Evolutionary conservation across 371 early-diverging fungal species (phyloP).

Genomic region (Mucor racemosus): DNA sequence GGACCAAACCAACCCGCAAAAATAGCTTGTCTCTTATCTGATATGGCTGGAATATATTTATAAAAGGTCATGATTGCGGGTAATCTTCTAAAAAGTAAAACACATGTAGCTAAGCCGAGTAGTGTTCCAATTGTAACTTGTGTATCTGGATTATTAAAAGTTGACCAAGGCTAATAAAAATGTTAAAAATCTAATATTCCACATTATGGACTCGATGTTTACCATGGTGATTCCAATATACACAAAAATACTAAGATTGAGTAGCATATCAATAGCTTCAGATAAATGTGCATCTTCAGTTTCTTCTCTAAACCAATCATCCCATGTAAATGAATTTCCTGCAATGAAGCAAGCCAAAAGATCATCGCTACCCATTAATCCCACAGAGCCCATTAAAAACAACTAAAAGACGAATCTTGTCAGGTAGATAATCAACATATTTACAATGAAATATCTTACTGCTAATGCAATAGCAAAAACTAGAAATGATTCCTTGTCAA

Average conservation of each 20-base stretch:
- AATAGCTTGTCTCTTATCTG: slow-evolving; percentile 73
- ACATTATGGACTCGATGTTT: not conserved
- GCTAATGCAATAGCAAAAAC: slow-evolving; percentile 86
- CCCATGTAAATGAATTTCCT: slow-evolving; percentile 88
- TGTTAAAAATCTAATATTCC: not conserved
- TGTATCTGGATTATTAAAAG: slow-evolving; percentile 50
- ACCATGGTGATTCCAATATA: slow-evolving; percentile 84
- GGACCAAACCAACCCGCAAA: slow-evolving; percentile 98
- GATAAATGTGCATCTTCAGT: slow-evolving; percentile 82
- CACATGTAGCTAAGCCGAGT: slow-evolving; percentile 58
- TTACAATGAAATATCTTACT: slow-evolving; percentile 33
- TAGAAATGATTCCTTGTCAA: slow-evolving; percentile 90
- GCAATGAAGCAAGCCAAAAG: slow-evolving; percentile 90
- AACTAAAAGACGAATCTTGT: slow-evolving; percentile 40
- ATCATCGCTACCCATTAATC: slow-evolving; percentile 80
- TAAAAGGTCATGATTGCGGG: slow-evolving; percentile 72
- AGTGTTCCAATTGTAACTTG: slow-evolving; percentile 61
- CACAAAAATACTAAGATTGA: slow-evolving; percentile 89
- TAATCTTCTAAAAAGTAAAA: slow-evolving; percentile 82
- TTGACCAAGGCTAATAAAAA: slow-evolving; percentile 63
- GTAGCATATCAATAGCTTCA: slow-evolving; percentile 83
- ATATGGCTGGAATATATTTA: slow-evolving; percentile 70
- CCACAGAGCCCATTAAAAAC: slow-evolving; percentile 79
- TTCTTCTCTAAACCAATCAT: slow-evolving; percentile 85
- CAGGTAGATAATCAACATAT: not conserved